Percentiles rank a stretch among this genome's conserved stretches.
Conservation (phyloP, 179 eudicot genomes). For the Spergularia azorica region DNA sequence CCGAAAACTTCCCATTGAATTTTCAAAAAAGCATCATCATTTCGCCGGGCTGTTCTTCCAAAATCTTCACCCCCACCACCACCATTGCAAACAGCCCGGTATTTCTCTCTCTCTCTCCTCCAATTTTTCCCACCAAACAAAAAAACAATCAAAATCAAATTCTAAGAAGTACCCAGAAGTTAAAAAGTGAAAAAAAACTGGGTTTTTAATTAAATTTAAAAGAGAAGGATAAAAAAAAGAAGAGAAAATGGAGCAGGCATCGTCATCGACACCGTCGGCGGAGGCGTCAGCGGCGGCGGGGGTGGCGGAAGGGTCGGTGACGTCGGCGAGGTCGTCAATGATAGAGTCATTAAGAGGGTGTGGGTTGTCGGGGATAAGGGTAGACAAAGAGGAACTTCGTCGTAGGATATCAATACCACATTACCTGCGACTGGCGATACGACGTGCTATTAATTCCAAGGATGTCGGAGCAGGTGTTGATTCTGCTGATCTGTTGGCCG, state of each 20-base stretch:
- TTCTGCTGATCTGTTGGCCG: constrained; percentile 36
- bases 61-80: not conserved
- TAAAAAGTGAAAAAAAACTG: not conserved
- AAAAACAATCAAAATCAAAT: not conserved
- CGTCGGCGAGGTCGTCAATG: constrained; percentile 40
- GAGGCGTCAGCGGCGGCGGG: not conserved
- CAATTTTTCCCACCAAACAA: not conserved
- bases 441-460: constrained; percentile 59
- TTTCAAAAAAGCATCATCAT: not conserved
- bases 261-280: constrained; percentile 15
- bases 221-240: not conserved
- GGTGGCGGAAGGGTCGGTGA: not conserved
- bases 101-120: not conserved
- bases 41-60: constrained; percentile 13
- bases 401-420: constrained; percentile 56
- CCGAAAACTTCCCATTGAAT: no score
- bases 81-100: not conserved
- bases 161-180: not conserved
- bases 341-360: constrained; percentile 70
- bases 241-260: constrained; percentile 13
- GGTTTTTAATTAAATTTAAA: not conserved
- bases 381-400: constrained; percentile 58
- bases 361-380: constrained; percentile 48
- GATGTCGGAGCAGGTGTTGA: constrained; percentile 37
- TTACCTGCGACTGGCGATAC: constrained; percentile 61